Evolutionary conservation across 805 yeast genomes (phyloP), one percentile per base, ranked within the genome.

Genomic region (Metschnikowia matae): DNA sequence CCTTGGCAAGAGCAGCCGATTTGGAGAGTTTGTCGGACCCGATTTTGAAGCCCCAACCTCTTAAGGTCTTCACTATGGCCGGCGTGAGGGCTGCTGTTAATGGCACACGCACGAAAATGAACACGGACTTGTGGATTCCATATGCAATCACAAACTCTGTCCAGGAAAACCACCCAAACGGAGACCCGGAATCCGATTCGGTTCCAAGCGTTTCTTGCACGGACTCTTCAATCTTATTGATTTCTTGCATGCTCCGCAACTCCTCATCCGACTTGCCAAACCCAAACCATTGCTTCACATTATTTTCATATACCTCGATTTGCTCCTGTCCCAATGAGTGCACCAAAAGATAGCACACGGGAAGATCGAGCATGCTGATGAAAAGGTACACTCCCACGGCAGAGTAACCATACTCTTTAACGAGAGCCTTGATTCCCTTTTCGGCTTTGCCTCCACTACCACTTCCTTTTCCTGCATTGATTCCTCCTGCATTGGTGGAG

Each of bases 11-110:
- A 15, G 49, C 34, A 21, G 74, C 74, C 5, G 79, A 65, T 3
- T 79, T 69, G 8, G 77, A 62, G 43, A 81, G 61, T 49, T 68
- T 69, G 46, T 71, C 75, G 31, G 75, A 73, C 8, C 88, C 92
- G 51, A 88, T 81, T 50, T 83, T 82, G 71, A 88, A 89, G 1
- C 96, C 97, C 87, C 89, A 82, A 20, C 77, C 69, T 51, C 87
- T 80, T 54, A 92, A 75, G 43, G 71, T 63, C 47, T 67, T 73
- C 4, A 89, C 96, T 2, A 89, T 77, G 1, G 81, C 63, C 5
- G 99, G 99, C 0, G 97, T 90, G 11, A 91, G 78, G 2, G 96
- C 96, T 0, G 97, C 97, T 0, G 97, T 86, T 31, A 89, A 66
- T 13, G 99, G 99, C 4, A 94, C 71, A 54, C 99, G 79, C 39